Evolutionary conservation across 2,329 filamentous ascomycete genomes (phyloP).

Genomic region (Aspergillus intermedius): DNA sequence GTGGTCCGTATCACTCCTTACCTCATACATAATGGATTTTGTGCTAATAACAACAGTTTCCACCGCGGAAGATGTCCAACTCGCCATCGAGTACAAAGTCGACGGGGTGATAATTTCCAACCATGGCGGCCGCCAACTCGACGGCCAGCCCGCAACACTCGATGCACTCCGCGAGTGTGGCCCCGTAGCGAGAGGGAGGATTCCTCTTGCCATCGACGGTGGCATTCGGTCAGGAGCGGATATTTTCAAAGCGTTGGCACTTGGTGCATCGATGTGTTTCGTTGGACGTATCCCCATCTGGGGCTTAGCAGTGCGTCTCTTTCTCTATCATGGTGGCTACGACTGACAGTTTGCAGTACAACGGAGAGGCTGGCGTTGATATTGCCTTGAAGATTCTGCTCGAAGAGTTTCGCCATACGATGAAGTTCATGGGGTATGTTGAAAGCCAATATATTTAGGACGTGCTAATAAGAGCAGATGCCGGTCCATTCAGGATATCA

Average conservation of each 20-base stretch:
- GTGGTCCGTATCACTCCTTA: conserved; percentile 11
- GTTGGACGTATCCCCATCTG: conserved; percentile 21
- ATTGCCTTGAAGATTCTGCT: conserved; percentile 17
- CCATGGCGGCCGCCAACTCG: conserved; percentile 27
- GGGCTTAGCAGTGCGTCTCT: conserved; percentile 22
- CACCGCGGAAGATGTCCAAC: conserved; percentile 21
- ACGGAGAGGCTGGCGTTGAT: conserved; percentile 20
- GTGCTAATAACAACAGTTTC: conserved; percentile 3
- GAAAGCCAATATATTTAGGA: neutral
- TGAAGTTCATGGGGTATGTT: conserved; percentile 17
- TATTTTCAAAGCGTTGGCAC: conserved; percentile 24
- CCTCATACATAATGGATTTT: neutral
- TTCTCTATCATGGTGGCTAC: neutral
- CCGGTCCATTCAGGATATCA: conserved; percentile 12
- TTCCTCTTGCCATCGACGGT: conserved; percentile 21
- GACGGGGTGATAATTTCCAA: conserved; percentile 29
- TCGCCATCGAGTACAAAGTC: conserved; percentile 23
- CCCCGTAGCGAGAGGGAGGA: conserved; percentile 17
- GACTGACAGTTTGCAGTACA: conserved; percentile 8
- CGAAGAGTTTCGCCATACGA: conserved; percentile 16
- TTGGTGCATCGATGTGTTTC: conserved; percentile 19
- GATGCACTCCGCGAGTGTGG: conserved; percentile 21
- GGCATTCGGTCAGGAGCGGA: conserved; percentile 22
- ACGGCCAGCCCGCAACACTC: conserved; percentile 25
- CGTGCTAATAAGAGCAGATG: conserved; percentile 3